Evolutionary conservation across 1,284 basidiomycete species (phyloP), one percentile per base, ranked within the genome.

Genomic region (Boletus holoroseus): DNA sequence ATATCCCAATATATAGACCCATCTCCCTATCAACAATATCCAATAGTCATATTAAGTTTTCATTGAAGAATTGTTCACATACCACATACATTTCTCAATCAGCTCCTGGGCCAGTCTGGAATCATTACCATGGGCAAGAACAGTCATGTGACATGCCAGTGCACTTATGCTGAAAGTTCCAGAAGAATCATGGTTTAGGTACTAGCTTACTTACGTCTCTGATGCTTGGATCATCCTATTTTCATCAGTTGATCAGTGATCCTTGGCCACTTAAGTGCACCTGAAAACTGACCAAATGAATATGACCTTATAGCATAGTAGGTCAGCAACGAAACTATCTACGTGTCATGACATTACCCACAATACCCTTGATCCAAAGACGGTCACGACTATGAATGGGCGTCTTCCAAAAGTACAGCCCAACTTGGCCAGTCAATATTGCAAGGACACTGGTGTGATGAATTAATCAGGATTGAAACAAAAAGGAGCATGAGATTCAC

Each of bases 371-470:
- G 36, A 62, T 39, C 62, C 64, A 67, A 47, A 35, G 24, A 34
- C 47, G 20, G 2, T 63, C 64, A 30, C 61, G 54, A 34, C 42
- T 15, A 32, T 49, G 62, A 32, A 54, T 27, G 8, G 51, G 1
- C 13, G n/a, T 36, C 24, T 38, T 67, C 53, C 56, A 45, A 47
- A 65, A 47, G 41, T 63, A 67, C 7, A 58, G 13, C 36, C 34
- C 54, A 9, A 64, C 57, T 51, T 63, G 62, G n/a, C 45, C 1
- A 9, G 62, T 67, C 24, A 67, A 38, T 34, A 63, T 39, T 22
- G 53, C 1, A 32, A 63, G 67, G 37, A 55, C 12, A 9, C 62
- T 63, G 7, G 24, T 3, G 13, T 0, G 15, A 26, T 15, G 13
- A 41, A 1, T n/a, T 6, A 16, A 18, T 49, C 26, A 45, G 12